Base-by-base conservation (phyloP, 768 basidiomycete species). In the Boletales sp. region DNA sequence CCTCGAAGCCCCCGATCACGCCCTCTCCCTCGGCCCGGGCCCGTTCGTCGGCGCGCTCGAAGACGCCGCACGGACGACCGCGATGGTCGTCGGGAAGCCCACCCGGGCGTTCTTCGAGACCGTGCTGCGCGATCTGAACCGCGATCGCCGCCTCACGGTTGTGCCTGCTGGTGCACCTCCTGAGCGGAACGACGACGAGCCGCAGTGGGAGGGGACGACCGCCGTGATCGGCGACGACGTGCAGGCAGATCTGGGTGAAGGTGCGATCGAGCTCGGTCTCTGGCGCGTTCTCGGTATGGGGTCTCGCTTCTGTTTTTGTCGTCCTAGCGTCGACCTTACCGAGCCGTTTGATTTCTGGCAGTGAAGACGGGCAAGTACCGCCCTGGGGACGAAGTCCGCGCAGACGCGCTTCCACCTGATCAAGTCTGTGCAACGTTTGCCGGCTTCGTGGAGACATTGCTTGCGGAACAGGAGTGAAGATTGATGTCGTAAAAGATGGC, bases 291-390 rank as follows among this genome's bases (percentile, higher is more conserved):
- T 89, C 18, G 85, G 84, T 85, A 55, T 42, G 79, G 40, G 12
- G 6, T 3, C n/a, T 19, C 2, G 21, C 24, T 32, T 14, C 24
- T 44, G 11, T 11, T 14, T 13, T 31, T 9, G 21, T 21, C 27
- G 14, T 3, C 24, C 7, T 5, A 6, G 14, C 32, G 18, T 13
- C 31, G 17, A 31, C 34, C 34, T 15, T 34, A 34, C 15, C 15
- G 15, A 5, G 34, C 5, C 15, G 17, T 47, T 29, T 29, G 2
- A 40, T 45, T 29, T 32, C 5, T 14, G 38, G 40, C 24, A 82
- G 86, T 86, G 19, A 74, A 73, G 59, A 84, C 86, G 6, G 86
- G 87, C 11, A 89, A 87, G 58, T 87, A 86, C 60, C 73, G 86
- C 3, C 17, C 67, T 4, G 84, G 82, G 3, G 81, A 84, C 55